Evolutionary conservation across 2,329 filamentous ascomycete genomes (phyloP), one percentile per base, ranked within the genome.

Genomic region (Metarhizium album): DNA sequence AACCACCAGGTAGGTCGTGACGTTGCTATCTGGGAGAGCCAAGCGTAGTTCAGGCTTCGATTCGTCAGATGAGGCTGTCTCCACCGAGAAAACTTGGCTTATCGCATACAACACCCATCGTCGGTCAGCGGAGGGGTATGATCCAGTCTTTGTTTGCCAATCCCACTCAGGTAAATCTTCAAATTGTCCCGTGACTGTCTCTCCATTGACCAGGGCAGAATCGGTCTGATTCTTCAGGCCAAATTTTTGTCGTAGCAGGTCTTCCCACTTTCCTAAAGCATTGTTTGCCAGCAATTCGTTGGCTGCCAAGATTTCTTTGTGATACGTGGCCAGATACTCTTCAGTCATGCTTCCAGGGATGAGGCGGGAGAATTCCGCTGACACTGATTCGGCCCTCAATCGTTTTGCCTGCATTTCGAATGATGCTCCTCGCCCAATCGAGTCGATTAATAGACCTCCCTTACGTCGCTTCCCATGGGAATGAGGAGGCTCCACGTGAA

Each of bases 401-500:
- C 61, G 67, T 54, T 70, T 69, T 5, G 61, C 48, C 18, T 64
- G 56, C 38, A 68, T 57, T 55, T 70, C 69, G 3, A 68, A 59
- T 11, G 67, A 65, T 1, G 72, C 69, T 2, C 84, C 85, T 53
- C 83, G 83, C 2, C 85, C 84, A 49, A 90, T 79, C 0, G 86
- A 85, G 61, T 90, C 85, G 33, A 87, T 84, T 24, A 90, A 69
- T 7, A 87, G 71, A 8, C 84, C 83, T 48, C 80, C 75, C 38
- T 76, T 76, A 37, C 76, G 72, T 64, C 79, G 76, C 55, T 73
- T 76, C 52, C 72, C 71, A n/a, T 77, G 72, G 45, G 67, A 70
- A 58, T 74, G 75, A 1, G 80, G 80, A 2, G 77, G 75, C 59
- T 84, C 80, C n/a, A 85, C 69, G 59, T 89, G 85, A 48, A 90